Percentiles rank a stretch among this genome's conserved stretches.
Evolutionary conservation across 176 grass and related monocot species (phyloP).

Genomic region (Eremochloa ophiuroides): DNA sequence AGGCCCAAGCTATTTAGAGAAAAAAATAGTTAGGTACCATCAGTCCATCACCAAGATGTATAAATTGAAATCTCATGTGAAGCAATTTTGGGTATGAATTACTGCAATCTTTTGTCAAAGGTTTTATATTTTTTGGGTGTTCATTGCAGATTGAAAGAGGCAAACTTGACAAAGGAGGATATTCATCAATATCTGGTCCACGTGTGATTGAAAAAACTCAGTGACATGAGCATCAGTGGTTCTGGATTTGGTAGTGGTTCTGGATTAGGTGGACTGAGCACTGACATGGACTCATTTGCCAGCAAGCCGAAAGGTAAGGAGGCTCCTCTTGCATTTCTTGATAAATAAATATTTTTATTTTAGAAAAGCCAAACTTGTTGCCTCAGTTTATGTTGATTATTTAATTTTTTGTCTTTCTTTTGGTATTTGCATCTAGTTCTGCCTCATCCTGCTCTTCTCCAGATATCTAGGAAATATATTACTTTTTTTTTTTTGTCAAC

Average conservation of each 20-base stretch:
- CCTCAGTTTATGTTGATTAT: background rate
- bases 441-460: background rate
- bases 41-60: background rate
- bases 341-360: slow-evolving; percentile 20
- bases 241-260: slow-evolving; percentile 74
- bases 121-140: background rate
- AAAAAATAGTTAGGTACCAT: background rate
- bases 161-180: slow-evolving; percentile 75
- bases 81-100: background rate
- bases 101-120: slow-evolving; percentile 12
- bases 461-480: background rate
- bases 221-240: slow-evolving; percentile 60
- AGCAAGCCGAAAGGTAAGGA: slow-evolving; percentile 67
- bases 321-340: background rate
- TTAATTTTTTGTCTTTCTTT: background rate
- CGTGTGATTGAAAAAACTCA: slow-evolving; percentile 50
- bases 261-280: slow-evolving; percentile 53
- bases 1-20: background rate
- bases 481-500: background rate
- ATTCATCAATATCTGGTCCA: slow-evolving; percentile 71
- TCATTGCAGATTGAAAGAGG: slow-evolving; percentile 68
- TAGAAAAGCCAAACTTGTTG: background rate
- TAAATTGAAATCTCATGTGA: background rate
- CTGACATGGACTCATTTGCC: slow-evolving; percentile 54
- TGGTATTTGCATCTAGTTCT: background rate